These are phyloP conservation scores for Talaromyces sp. DNA, from an alignment of 2,329 filamentous ascomycete species.

Conservation along the genomic window DNA sequence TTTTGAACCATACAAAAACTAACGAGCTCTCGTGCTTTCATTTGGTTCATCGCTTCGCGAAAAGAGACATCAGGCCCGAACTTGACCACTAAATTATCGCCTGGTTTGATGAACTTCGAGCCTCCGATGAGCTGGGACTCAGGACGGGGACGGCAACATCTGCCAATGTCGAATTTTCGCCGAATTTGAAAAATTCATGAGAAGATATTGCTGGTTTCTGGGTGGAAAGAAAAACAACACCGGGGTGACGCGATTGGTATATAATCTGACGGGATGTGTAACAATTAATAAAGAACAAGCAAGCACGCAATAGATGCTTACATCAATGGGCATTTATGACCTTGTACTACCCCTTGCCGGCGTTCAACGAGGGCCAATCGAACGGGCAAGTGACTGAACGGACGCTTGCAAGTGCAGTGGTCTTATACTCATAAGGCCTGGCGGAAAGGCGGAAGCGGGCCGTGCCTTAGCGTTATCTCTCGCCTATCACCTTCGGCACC, in stretches of 20 bases:
- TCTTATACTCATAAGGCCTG: not conserved
- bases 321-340: not conserved
- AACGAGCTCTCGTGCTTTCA: too few species aligned
- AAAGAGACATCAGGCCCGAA: too few species aligned
- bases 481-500: not conserved
- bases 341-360: not conserved
- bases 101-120: not conserved
- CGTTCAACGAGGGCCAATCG: conserved; percentile 3
- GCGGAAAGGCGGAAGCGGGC: not conserved
- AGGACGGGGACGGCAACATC: too few species aligned
- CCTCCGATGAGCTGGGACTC: not conserved
- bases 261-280: not conserved
- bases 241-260: not conserved
- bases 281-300: not conserved
- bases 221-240: too few species aligned
- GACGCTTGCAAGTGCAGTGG: not conserved
- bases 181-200: not conserved
- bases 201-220: too few species aligned
- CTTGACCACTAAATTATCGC: too few species aligned
- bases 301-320: not conserved
- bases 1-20: too few species aligned
- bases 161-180: too few species aligned
- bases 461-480: not conserved
- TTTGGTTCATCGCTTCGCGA: too few species aligned
- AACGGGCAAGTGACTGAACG: not conserved